phyloP scores from a whole-genome alignment of 2,329 filamentous ascomycete species.

The Aspergillus tamarii region DNA sequence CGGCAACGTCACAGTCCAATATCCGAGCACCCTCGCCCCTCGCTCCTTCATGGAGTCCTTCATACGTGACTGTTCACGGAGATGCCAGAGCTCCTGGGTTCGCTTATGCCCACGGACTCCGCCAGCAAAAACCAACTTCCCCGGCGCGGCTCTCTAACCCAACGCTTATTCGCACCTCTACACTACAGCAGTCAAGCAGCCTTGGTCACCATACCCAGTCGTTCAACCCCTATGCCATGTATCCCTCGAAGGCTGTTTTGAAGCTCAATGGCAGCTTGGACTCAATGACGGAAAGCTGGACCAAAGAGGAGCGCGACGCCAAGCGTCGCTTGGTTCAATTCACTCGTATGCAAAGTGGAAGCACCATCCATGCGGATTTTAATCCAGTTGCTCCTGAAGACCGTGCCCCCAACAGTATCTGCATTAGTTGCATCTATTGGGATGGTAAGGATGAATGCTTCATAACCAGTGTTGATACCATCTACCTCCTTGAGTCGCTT shows the following conservation, averaged over 20 bases:
- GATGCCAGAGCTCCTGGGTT: slow-evolving; percentile 49
- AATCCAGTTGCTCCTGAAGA: slow-evolving; percentile 77
- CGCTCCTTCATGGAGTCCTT: slow-evolving; percentile 51
- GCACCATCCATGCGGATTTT: slow-evolving; percentile 80
- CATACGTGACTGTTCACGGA: slow-evolving; percentile 50
- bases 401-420: slow-evolving; percentile 80
- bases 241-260: slow-evolving; percentile 80
- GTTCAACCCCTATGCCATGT: slow-evolving; percentile 80
- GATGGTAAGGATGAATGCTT: slow-evolving; percentile 87
- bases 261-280: slow-evolving; percentile 86
- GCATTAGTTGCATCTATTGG: slow-evolving; percentile 98
- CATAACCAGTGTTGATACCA: slow-evolving; percentile 96
- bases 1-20: slow-evolving; percentile 45
- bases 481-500: slow-evolving; percentile 88
- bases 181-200: slow-evolving; percentile 59
- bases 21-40: slow-evolving; percentile 55
- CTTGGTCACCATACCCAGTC: slow-evolving; percentile 53
- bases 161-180: slow-evolving; percentile 69
- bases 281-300: slow-evolving; percentile 82
- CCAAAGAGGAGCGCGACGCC: slow-evolving; percentile 74
- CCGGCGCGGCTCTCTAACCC: slow-evolving; percentile 55
- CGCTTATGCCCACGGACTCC: slow-evolving; percentile 41
- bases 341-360: slow-evolving; percentile 77
- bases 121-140: slow-evolving; percentile 48
- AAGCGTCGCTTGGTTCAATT: slow-evolving; percentile 88